phyloP scores from a whole-genome alignment of 306 rosid species.

The Abrus pulchellus region DNA sequence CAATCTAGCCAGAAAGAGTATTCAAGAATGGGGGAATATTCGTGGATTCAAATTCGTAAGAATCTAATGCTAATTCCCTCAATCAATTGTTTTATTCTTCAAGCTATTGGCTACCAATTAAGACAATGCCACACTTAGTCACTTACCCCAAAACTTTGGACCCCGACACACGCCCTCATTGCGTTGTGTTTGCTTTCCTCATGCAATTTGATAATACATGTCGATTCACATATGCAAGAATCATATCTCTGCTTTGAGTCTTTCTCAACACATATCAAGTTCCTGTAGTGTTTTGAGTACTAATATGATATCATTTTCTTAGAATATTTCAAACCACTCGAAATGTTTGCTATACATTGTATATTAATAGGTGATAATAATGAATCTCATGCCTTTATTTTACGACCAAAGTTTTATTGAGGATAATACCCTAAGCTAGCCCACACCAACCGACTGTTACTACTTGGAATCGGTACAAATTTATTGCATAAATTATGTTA shows the following conservation, averaged over 20 bases:
- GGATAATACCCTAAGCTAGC: background rate
- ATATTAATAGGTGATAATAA: background rate
- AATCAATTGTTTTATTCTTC: constrained; percentile 36
- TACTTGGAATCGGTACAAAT: background rate
- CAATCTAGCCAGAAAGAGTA: background rate
- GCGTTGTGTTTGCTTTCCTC: background rate
- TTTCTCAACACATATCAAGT: background rate
- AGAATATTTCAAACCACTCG: background rate
- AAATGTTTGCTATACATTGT: background rate
- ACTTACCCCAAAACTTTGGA: background rate
- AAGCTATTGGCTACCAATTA: constrained; percentile 16
- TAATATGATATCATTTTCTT: background rate
- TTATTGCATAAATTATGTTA: background rate
- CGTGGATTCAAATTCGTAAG: constrained; percentile 47
- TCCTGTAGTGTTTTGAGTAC: too few species aligned
- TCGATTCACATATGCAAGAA: background rate
- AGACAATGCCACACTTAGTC: background rate
- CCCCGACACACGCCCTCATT: background rate
- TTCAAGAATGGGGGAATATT: background rate
- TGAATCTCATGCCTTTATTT: background rate
- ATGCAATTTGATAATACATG: constrained; percentile 15
- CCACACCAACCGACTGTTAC: background rate
- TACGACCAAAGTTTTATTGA: background rate
- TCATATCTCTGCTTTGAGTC: background rate
- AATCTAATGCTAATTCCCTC: constrained; percentile 39